Conservation (phyloP, 257 asterid species). For the Buddleja alternifolia region DNA sequence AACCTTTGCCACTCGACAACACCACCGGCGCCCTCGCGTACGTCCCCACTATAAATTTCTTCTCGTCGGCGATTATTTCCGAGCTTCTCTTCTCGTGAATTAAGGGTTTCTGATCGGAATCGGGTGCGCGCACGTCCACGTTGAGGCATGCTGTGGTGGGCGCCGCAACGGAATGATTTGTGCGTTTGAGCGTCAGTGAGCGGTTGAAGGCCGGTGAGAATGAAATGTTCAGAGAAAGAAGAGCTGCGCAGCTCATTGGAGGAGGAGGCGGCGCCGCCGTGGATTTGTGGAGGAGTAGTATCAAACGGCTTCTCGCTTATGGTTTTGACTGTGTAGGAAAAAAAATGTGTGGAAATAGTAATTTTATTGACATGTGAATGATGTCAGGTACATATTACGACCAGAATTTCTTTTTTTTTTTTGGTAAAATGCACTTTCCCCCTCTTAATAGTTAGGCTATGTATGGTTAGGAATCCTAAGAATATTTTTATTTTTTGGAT, state of each 20-base stretch:
- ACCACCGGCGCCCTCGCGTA: slow-evolving; percentile 83
- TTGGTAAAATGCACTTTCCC: too few species aligned
- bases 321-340: too few species aligned
- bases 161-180: slow-evolving; percentile 32
- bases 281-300: too few species aligned
- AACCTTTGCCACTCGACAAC: slow-evolving; percentile 75
- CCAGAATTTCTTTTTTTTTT: too few species aligned
- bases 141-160: slow-evolving; percentile 53
- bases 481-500: too few species aligned
- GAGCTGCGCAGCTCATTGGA: slow-evolving; percentile 42
- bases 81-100: slow-evolving; percentile 38
- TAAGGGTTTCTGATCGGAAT: slow-evolving; percentile 22
- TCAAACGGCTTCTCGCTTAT: too few species aligned
- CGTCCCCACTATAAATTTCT: slow-evolving; percentile 71
- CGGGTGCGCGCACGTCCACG: slow-evolving; percentile 49
- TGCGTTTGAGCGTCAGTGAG: slow-evolving; percentile 26
- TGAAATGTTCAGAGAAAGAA: slow-evolving; percentile 34
- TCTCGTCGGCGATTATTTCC: slow-evolving; percentile 74
- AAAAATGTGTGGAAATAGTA: too few species aligned
- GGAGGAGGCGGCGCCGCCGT: slow-evolving; percentile 25
- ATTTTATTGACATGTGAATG: too few species aligned
- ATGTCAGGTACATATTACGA: too few species aligned
- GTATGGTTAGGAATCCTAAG: too few species aligned
- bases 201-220: slow-evolving; percentile 40
- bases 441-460: too few species aligned